These are phyloP conservation scores for Neoboletus brunneissimus DNA, from an alignment of 768 basidiomycete species.

Conservation along the genomic window DNA sequence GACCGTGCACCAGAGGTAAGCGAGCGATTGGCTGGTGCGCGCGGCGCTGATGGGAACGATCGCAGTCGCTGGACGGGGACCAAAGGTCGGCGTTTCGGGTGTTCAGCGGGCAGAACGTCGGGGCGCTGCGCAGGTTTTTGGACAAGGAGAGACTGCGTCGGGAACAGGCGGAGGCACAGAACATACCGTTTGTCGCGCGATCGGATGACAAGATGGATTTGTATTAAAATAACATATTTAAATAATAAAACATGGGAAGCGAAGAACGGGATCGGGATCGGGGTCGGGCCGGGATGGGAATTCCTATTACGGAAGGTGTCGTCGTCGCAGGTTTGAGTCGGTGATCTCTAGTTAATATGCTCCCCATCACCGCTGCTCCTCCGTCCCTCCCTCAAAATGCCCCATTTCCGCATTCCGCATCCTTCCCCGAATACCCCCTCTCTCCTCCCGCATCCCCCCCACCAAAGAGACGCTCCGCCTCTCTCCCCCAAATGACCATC, in stretches of 20 bases:
- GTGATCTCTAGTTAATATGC: background rate
- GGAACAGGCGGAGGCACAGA: constrained; percentile 55
- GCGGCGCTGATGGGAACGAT: constrained; percentile 1
- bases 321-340: background rate
- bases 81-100: constrained; percentile 76
- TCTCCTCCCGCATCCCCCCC: background rate
- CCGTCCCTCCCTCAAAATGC: background rate
- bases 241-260: background rate
- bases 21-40: background rate
- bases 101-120: constrained; percentile 69
- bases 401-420: background rate
- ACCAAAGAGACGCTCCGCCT: constrained; percentile 13
- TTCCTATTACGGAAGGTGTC: constrained; percentile 9
- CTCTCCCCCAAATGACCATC: constrained; percentile 38
- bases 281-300: background rate
- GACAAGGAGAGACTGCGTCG: constrained; percentile 64
- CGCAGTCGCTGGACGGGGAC: constrained; percentile 60
- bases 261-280: background rate
- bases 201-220: constrained; percentile 65
- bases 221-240: constrained; percentile 38
- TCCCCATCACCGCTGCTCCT: background rate
- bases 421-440: background rate
- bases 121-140: constrained; percentile 60
- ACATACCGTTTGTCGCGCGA: constrained; percentile 56
- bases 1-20: constrained; percentile 63